Percentiles rank a stretch among this genome's conserved stretches.
Evolutionary conservation across 306 rosid species (phyloP).

Genomic region (Dryas alaskensis): DNA sequence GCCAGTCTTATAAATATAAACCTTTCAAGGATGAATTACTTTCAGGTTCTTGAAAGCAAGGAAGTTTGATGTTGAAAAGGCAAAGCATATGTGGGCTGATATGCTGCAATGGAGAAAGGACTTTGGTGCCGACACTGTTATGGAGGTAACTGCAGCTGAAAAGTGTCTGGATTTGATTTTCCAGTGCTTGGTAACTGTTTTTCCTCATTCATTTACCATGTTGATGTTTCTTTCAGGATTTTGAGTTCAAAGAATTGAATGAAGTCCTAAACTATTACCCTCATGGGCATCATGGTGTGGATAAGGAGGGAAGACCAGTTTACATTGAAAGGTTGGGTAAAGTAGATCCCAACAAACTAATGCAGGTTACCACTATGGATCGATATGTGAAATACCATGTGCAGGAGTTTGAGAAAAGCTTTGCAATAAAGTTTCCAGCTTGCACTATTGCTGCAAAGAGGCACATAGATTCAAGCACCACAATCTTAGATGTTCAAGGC

Average conservation of each 20-base stretch:
- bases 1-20: background rate
- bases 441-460: constrained; percentile 92
- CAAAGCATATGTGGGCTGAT: constrained; percentile 97
- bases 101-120: constrained; percentile 96
- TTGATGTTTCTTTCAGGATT: constrained; percentile 54
- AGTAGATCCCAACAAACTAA: constrained; percentile 87
- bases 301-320: constrained; percentile 95
- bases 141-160: constrained; percentile 49
- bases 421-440: constrained; percentile 88
- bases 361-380: constrained; percentile 91
- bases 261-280: constrained; percentile 84
- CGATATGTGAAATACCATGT: constrained; percentile 89
- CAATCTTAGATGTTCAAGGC: constrained; percentile 97
- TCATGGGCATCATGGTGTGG: constrained; percentile 94
- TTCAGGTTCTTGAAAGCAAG: constrained; percentile 90
- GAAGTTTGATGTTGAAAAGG: constrained; percentile 81
- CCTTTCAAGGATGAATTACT: constrained; percentile 15
- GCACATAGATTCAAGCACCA: constrained; percentile 95
- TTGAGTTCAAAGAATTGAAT: constrained; percentile 68
- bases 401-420: constrained; percentile 81
- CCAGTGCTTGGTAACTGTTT: constrained; percentile 12
- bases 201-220: constrained; percentile 18
- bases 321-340: constrained; percentile 94
- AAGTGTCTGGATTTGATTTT: constrained; percentile 2
- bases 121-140: constrained; percentile 68